Evolutionary conservation across 192 early-diverging fungal genomes (phyloP), one percentile per base, ranked within the genome.

Genomic region (Allomyces macrogynus): DNA sequence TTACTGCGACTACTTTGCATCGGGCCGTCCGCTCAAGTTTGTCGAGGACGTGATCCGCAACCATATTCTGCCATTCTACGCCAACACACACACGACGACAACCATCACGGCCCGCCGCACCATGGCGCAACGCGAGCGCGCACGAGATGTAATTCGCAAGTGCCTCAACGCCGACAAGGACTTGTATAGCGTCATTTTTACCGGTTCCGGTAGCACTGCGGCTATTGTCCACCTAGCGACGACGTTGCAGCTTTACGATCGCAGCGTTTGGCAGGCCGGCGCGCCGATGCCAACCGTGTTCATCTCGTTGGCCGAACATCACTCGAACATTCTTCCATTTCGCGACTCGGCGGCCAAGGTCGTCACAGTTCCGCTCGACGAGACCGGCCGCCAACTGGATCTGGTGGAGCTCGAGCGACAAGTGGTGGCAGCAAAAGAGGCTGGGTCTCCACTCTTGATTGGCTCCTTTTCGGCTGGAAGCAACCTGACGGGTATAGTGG

Each of bases 241-340:
- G 16, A 57, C 49, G 16, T 10, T 57, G 16, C 49, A n/a, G 49
- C 49, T 57, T 10, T 20, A 20, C 16, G 16, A 57, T n/a, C 16
- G 12, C 16, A 14, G 9, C 49, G 12, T 20, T 16, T 57, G 49
- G 49, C 49, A 5, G 1, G 12, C 49, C 1, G 12, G 44, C 18
- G 20, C 49, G 49, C 49, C 49, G 3, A 5, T 4, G 20, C 12
- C 49, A 16, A 57, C 12, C 9, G 76, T 77, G 5, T 77, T 77
- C 63, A 24, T 77, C 20, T 76, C 74, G 4, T 71, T 73, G 22
- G 71, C 71, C 62, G 76, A 77, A 62, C 76, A 77, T 64, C 74
- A 77, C 64, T 73, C 76, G n/a, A 77, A 77, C 61, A 64, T 78
- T 8, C 49, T 78, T 43, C 69, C 75, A 2, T 78, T 72, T 75